A percentile compares a stretch with the other conserved stretches of the same genome.
phyloP scores from a whole-genome alignment of 1,284 basidiomycete genomes.

The Trametes sp. region DNA sequence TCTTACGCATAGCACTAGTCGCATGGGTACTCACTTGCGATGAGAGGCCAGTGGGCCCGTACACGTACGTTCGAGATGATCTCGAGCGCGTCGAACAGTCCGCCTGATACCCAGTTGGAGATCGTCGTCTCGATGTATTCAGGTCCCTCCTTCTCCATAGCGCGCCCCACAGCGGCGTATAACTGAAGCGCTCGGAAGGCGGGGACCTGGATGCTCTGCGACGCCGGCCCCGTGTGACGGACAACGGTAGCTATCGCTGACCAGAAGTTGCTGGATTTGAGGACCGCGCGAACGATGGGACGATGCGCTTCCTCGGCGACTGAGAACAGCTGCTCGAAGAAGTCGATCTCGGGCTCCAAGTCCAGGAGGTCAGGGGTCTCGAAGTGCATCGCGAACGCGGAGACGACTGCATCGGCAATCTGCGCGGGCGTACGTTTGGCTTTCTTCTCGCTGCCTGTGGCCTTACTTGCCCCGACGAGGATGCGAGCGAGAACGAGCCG shows the following conservation, averaged over 20 bases:
- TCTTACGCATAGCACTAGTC: background rate
- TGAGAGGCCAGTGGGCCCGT: background rate
- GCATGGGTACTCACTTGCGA: background rate
- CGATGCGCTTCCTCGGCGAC: background rate
- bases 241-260: background rate
- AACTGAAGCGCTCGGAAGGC: background rate
- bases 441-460: background rate
- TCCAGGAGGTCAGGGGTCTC: background rate
- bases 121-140: background rate
- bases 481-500: constrained; percentile 11
- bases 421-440: constrained; percentile 17
- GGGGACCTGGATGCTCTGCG: too few relatives aligned
- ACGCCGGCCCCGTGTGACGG: background rate
- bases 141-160: background rate
- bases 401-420: constrained; percentile 10
- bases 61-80: background rate
- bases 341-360: background rate
- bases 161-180: background rate
- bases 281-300: background rate
- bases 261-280: background rate
- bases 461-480: constrained; percentile 13
- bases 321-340: background rate
- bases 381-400: background rate
- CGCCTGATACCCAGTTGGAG: constrained; percentile 2
- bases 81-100: background rate